Percentiles rank a stretch among this genome's conserved stretches.
Conservation (phyloP, 1,284 basidiomycete species). For the Puccinia coronata region DNA sequence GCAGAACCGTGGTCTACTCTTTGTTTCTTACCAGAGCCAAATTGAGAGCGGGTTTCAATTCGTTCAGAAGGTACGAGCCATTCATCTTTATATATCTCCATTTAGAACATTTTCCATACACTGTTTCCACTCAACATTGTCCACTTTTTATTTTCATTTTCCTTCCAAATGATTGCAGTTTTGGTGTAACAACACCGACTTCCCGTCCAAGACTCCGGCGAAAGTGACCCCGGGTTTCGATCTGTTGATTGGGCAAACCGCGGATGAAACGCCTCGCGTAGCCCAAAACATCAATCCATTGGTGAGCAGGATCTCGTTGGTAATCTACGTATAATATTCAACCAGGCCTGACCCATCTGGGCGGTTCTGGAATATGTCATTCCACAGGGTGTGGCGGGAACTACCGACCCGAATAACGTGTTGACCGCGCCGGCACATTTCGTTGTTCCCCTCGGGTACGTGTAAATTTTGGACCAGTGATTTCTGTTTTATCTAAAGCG, state of each 20-base stretch:
- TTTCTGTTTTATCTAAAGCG: not conserved
- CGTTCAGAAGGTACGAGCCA: conserved; percentile 38
- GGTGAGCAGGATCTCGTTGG: not conserved
- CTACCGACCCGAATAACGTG: conserved; percentile 42
- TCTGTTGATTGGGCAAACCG: conserved; percentile 40
- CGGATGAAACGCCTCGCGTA: conserved; percentile 22
- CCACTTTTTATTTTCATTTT: not conserved
- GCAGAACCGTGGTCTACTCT: conserved; percentile 43
- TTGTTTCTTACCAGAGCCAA: conserved; percentile 46
- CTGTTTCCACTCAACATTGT: not conserved
- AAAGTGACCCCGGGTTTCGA: conserved; percentile 45
- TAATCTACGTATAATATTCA: too few species aligned
- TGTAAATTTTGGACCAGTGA: not conserved
- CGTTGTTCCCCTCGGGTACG: conserved; percentile 43
- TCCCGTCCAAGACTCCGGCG: conserved; percentile 26
- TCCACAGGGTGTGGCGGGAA: conserved; percentile 23
- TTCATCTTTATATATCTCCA: not conserved
- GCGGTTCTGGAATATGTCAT: not conserved
- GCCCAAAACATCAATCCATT: conserved; percentile 46
- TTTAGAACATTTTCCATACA: not conserved
- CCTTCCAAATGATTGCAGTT: not conserved
- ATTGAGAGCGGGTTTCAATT: conserved; percentile 48
- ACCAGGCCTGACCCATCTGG: too few species aligned
- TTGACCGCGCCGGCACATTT: conserved; percentile 28
- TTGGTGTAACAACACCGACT: conserved; percentile 47